Base-by-base conservation (phyloP, 768 basidiomycete species). In the Kwoniella bestiolae region DNA sequence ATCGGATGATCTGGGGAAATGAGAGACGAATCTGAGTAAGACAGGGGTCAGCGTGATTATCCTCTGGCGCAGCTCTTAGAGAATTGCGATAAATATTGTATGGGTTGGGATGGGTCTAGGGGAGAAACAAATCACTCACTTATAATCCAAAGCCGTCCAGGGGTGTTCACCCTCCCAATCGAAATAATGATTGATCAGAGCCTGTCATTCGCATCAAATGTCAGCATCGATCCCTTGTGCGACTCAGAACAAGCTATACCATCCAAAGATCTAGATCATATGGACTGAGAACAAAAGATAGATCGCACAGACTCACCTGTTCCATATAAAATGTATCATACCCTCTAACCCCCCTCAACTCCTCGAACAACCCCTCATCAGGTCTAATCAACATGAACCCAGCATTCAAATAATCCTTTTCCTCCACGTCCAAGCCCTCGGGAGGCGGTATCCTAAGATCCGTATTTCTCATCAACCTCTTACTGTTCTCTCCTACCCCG, bases 361-460 rank as follows among this genome's bases (percentile, higher is more conserved):
- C 34, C 21, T 68, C 61, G 35, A 63, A 68, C 16, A 46, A 50
- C 26, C 50, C 21, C n/a, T 25, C 14, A 23, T 34, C 46, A 9
- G 66, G 66, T 18, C 51, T 34, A 5, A 68, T 31, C 49, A 68
- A 51, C 66, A 68, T 68, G 21, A 68, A 68, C 12, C 66, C 66
- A 18, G 66, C 66, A 58, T 63, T 63, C 9, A 68, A 25, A 72
- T 76, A 18, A 70, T 72, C 51, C 66, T 68, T 56, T 69, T 69
- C 76, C 72, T 74, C 31, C 56, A 44, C 11, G 25, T 21, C 8
- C 3, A 28, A 12, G 1, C 35, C 8, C 55, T 23, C 47, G 14
- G 56, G 11, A 3, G 52, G 53, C 29, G 35, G 46, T 34, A 44
- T 12, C 8, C 63, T 47, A 31, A 58, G 25, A 32, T 57, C 63